Percentiles rank a stretch among this genome's conserved stretches.
These are phyloP conservation scores for Mycena maculata DNA, from an alignment of 768 basidiomycete genomes.

Conservation along the genomic window DNA sequence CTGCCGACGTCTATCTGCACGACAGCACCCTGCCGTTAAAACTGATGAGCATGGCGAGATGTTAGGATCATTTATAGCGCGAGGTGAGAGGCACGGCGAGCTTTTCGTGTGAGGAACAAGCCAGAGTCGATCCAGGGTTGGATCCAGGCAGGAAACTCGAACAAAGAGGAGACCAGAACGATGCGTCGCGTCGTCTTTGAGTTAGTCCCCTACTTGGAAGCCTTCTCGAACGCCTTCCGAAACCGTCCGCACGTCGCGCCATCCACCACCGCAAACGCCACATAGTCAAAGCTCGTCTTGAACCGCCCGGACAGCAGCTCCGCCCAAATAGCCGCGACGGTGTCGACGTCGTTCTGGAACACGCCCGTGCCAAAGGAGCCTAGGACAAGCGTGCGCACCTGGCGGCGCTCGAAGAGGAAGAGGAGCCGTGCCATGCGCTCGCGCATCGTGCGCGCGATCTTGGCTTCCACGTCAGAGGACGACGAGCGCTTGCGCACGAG, in stretches of 20 bases:
- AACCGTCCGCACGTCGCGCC: constrained; percentile 49
- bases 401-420: constrained; percentile 68
- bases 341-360: constrained; percentile 58
- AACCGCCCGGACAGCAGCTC: constrained; percentile 58
- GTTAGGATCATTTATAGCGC: no score
- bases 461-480: constrained; percentile 29
- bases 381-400: constrained; percentile 68
- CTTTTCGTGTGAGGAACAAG: no score
- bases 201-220: no score
- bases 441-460: constrained; percentile 67
- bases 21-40: no score
- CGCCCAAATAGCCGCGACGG: constrained; percentile 63
- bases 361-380: constrained; percentile 71
- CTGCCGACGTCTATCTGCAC: no score
- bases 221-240: constrained; percentile 21
- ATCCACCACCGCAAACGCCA: constrained; percentile 66
- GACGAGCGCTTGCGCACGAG: constrained; percentile 45
- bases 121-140: no score
- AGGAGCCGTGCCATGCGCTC: constrained; percentile 80
- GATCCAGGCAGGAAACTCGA: no score
- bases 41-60: no score
- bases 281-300: constrained; percentile 55
- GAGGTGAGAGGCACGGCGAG: no score
- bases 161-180: no score
- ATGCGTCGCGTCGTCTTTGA: no score